These are phyloP conservation scores for Larix kaempferi DNA, from an alignment of 75 land plant genomes.

Conservation along the genomic window DNA sequence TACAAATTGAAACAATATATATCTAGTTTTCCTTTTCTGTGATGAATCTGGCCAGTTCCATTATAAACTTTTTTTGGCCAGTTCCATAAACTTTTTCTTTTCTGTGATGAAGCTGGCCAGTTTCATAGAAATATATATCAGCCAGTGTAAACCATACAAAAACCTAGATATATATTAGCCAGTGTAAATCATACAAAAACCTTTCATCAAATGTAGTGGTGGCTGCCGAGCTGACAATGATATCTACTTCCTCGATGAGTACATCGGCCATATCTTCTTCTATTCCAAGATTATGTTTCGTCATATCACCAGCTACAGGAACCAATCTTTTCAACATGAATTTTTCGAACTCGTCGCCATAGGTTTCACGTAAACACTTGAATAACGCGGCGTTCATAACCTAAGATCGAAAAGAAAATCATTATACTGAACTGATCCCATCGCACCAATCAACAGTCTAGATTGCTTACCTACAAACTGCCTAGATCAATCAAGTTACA, in stretches of 20 bases:
- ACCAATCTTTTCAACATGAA: constrained; percentile 67
- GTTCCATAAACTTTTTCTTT: too few relatives aligned
- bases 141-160: too few relatives aligned
- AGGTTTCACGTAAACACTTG: constrained; percentile 32
- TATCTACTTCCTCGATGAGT: constrained; percentile 60
- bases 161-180: too few relatives aligned
- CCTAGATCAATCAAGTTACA: not conserved
- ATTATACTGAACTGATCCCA: not conserved
- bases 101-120: too few relatives aligned
- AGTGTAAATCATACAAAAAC: constrained; percentile 16
- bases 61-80: too few relatives aligned
- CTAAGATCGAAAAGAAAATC: constrained; percentile 8
- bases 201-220: constrained; percentile 93
- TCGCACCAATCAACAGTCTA: not conserved
- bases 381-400: constrained; percentile 63
- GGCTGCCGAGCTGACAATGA: constrained; percentile 86
- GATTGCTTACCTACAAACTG: not conserved
- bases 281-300: constrained; percentile 55
- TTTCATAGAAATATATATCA: too few relatives aligned
- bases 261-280: constrained; percentile 21
- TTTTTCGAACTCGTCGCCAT: constrained; percentile 57
- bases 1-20: not conserved
- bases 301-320: constrained; percentile 69
- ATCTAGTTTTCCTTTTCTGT: too few relatives aligned
- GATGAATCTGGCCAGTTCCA: not conserved